Percentiles rank a stretch among this genome's conserved stretches.
Evolutionary conservation across 352 stramenopile genomes (phyloP).

Genomic region (Globisporangium irregulare): DNA sequence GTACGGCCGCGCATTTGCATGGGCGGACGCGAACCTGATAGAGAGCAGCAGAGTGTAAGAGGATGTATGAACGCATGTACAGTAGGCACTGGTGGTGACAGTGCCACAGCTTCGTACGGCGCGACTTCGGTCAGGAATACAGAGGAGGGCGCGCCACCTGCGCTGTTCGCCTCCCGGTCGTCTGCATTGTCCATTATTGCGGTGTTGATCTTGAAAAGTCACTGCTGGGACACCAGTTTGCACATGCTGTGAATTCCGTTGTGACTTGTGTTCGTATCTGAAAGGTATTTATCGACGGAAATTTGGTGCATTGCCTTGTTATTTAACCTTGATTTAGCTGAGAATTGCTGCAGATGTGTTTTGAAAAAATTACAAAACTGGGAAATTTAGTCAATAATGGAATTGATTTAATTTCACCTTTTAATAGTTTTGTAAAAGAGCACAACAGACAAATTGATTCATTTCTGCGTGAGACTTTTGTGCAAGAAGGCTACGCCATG

Average conservation of each 20-base stretch:
- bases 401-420: no score
- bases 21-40: slow-evolving; percentile 5
- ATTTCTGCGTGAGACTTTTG: neutral
- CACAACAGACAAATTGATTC: no score
- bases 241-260: neutral
- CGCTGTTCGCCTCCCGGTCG: neutral
- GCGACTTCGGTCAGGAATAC: slow-evolving; percentile 24
- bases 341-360: neutral
- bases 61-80: neutral
- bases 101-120: slow-evolving; percentile 4
- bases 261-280: no score
- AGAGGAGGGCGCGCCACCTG: neutral
- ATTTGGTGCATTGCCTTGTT: no score
- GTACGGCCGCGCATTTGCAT: slow-evolving; percentile 36
- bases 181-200: neutral
- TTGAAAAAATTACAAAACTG: neutral
- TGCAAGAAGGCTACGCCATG: neutral
- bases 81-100: neutral
- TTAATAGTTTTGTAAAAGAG: no score
- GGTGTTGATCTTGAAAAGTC: slow-evolving; percentile 7
- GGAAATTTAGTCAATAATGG: no score
- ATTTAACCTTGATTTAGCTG: no score
- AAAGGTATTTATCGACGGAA: no score
- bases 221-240: neutral
- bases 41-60: neutral